Percentiles rank a stretch among this genome's conserved stretches.
Evolutionary conservation across 2,329 filamentous ascomycete species (phyloP).

Genomic region (Trichoderma sp.): DNA sequence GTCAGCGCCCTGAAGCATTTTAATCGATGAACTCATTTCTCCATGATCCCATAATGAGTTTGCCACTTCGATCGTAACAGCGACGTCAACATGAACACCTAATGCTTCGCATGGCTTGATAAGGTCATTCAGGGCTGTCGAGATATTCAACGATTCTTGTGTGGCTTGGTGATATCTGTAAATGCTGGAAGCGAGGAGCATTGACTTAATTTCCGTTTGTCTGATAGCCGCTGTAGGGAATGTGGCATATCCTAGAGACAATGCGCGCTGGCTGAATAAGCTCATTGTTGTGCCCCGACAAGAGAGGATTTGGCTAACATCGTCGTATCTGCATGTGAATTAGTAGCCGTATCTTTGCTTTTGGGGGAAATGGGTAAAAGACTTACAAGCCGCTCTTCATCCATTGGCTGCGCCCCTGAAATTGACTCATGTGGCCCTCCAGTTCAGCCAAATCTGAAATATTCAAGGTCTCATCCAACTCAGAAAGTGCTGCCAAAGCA

Average conservation of each 20-base stretch:
- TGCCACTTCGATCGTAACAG: constrained; percentile 78
- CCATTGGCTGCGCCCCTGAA: constrained; percentile 71
- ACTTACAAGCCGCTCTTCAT: constrained; percentile 78
- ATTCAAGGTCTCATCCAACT: constrained; percentile 76
- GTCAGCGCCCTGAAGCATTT: constrained; percentile 78
- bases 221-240: constrained; percentile 65
- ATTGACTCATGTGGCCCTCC: constrained; percentile 60
- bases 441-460: constrained; percentile 62
- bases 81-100: constrained; percentile 76
- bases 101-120: constrained; percentile 67
- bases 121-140: constrained; percentile 79
- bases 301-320: constrained; percentile 78
- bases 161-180: constrained; percentile 78
- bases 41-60: constrained; percentile 93
- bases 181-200: constrained; percentile 72
- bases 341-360: constrained; percentile 24
- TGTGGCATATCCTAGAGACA: constrained; percentile 61
- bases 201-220: constrained; percentile 72
- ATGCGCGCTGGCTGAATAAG: constrained; percentile 70
- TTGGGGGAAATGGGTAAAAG: background rate
- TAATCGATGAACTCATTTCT: constrained; percentile 84
- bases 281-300: constrained; percentile 82
- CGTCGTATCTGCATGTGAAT: constrained; percentile 59
- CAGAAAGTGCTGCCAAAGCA: constrained; percentile 71
- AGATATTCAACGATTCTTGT: constrained; percentile 84